These are phyloP conservation scores for Trichosporon sp. DNA, from an alignment of 1,284 basidiomycete genomes.

Conservation along the genomic window DNA sequence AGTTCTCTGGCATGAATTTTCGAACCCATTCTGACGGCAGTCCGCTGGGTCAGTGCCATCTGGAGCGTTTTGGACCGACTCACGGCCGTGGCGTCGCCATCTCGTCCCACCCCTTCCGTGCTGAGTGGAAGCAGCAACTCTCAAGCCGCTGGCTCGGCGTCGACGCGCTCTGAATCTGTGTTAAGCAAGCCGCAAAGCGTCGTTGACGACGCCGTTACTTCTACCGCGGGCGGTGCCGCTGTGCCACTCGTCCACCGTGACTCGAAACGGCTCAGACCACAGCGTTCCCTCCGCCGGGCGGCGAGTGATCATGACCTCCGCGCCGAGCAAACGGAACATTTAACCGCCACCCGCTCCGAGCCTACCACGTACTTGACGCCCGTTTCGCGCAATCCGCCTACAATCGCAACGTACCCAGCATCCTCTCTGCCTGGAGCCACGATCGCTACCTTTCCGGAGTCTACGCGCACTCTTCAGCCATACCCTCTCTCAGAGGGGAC, in stretches of 20 bases:
- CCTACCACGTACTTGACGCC: not conserved
- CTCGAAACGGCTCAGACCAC: conserved; percentile 36
- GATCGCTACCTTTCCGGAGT: not conserved
- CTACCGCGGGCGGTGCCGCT: conserved; percentile 36
- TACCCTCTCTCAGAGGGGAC: not conserved
- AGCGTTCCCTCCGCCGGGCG: conserved; percentile 36
- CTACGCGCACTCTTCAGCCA: not conserved
- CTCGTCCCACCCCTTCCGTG: conserved; percentile 17
- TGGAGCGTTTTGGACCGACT: conserved; percentile 57
- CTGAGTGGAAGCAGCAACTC: conserved; percentile 14
- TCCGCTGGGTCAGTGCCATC: conserved; percentile 78
- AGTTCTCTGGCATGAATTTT: conserved; percentile 1
- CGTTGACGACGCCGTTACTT: conserved; percentile 42
- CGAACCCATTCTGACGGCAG: conserved; percentile 33
- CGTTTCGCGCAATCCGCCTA: not conserved
- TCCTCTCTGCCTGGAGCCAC: not conserved
- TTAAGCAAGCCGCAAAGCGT: not conserved
- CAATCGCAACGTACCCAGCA: not conserved
- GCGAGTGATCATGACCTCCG: conserved; percentile 43
- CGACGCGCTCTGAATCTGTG: conserved; percentile 25
- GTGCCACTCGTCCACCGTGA: conserved; percentile 36
- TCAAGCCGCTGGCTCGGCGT: conserved; percentile 32
- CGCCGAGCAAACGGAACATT: not conserved
- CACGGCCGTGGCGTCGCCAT: conserved; percentile 7
- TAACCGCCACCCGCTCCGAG: conserved; percentile 5